Base-by-base conservation (phyloP, 192 early-diverging fungal genomes). In the Phlyctochytrium arcticum region DNA sequence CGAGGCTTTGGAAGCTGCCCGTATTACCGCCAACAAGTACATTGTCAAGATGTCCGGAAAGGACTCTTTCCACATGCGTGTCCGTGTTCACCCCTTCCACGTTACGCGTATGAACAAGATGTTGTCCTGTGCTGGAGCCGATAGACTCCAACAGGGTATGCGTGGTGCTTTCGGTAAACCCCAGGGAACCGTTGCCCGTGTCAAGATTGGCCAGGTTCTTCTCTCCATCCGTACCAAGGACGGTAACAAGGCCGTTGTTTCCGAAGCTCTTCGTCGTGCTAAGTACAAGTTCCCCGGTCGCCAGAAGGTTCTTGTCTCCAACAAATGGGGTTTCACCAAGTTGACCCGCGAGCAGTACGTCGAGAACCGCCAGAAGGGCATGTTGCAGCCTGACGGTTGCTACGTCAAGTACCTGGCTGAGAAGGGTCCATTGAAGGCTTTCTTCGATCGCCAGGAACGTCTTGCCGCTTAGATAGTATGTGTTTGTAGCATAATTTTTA, bases 241-340 rank as follows among this genome's bases (percentile, higher is more conserved):
- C 74, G 51, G 59, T 74, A 94, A 95, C 88, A 92, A 91, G 82
- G 89, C 92, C 36, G 80, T 88, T 64, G 92, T 98, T 59, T 89
- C 92, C 65, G 95, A 98, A 78, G 87, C 91, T 37, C 84, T 95
- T 63, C 88, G 92, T 68, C 91, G 92, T 58, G 87, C 87, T 85
- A 93, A 96, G 89, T 98, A 96, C 91, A 98, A 96, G 89, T 98
- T 98, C 85, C 91, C 95, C 37, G 95, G 96, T 75, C 91, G 91
- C 65, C 96, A 98, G 78, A 96, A 95, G 86, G 95, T 99, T 72
- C 89, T 99, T 71, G 78, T 98, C 65, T 98, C 96, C 75, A 96
- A 98, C 87, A 98, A 98, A 81, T 98, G 96, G 96, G 96, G 96
- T 64, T 98, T 99, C 86, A 98, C 96, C 82, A 96, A 96, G 82